Base-by-base conservation (phyloP, 202 grass and related monocot genomes). In the Eragrostis tef region DNA sequence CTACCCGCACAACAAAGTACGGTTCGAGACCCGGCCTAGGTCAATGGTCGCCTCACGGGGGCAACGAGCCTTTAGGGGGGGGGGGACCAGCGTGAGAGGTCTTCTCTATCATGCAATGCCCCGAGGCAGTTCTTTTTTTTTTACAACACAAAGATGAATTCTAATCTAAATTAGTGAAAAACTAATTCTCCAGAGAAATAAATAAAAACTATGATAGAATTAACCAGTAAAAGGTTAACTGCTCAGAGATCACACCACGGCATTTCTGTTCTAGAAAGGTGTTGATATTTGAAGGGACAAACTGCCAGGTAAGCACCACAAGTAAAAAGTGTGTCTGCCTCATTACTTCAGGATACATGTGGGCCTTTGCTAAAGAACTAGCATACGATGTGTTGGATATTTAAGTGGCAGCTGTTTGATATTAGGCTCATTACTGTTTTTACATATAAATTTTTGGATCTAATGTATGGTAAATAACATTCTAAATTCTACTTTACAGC, bases 401-500 rank as follows among this genome's bases (percentile, higher is more conserved):
- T 65, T 19, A 41, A 66, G 26, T 79, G 20, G 75, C 60, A 78
- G 39, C 19, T 13, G 27, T 65, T 15, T 9, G 19, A 78, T 51
- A 16, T 48, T 66, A 77, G 45, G 74, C 14, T 5, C 5, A 64
- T 19, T 25, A 78, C 27, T 12, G 48, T 59, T 58, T 58, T 4
- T 39, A 39, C 0, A 5, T 39, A 39, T 39, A 9, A 0, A 61
- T 11, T 41, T 75, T 81, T 43, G 22, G 11, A 16, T 74, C 9
- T 80, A 44, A 56, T 71, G 17, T 26, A 74, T 77, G 48, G 14
- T 49, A 43, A 43, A 5, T 85, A 64, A 78, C 76, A 64, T 17
- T 84, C 21, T 46, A 68, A 75, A 74, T 51, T 89, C 24, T 80
- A 74, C 17, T 45, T 88, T 63, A 21, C 86, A 98, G 96, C 87